phyloP scores from a whole-genome alignment of 1,284 basidiomycete genomes.

The Ustilago xerochloae region DNA sequence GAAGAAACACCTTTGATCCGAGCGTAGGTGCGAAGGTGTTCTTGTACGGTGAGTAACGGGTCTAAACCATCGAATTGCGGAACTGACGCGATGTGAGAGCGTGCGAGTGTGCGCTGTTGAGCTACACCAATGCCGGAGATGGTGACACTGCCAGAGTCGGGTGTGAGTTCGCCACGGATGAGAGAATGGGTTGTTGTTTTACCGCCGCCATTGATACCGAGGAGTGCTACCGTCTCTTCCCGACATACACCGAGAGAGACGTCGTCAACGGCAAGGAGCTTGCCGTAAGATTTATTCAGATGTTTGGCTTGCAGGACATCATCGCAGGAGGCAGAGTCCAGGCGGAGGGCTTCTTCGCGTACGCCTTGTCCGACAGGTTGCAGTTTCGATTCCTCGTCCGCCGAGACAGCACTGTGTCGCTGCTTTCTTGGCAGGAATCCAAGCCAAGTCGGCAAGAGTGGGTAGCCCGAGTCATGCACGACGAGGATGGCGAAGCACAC shows the following conservation, averaged over 20 bases:
- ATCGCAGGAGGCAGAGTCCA: conserved; percentile 69
- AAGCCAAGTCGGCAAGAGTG: conserved; percentile 13
- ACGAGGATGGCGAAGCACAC: conserved; percentile 74
- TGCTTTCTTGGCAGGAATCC: conserved; percentile 3
- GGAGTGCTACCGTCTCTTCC: conserved; percentile 77
- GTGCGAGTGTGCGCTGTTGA: conserved; percentile 29
- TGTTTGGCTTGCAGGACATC: conserved; percentile 77
- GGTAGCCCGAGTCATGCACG: conserved; percentile 74
- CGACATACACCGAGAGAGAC: conserved; percentile 77
- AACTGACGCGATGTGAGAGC: conserved; percentile 35
- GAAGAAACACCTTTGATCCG: conserved; percentile 74
- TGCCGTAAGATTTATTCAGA: conserved; percentile 76
- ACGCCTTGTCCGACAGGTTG: conserved; percentile 71
- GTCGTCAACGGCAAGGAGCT: conserved; percentile 77
- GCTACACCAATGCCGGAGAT: conserved; percentile 32
- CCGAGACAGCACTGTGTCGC: not conserved
- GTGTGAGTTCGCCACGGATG: conserved; percentile 35
- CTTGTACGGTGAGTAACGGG: conserved; percentile 78
- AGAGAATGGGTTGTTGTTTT: conserved; percentile 74
- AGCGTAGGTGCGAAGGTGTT: conserved; percentile 74
- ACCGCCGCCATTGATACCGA: conserved; percentile 81
- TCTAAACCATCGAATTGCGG: conserved; percentile 86
- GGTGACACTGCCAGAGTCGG: conserved; percentile 32
- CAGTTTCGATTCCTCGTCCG: conserved; percentile 21
- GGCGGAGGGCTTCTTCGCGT: conserved; percentile 72